Evolutionary conservation across 768 basidiomycete genomes (phyloP).

Genomic region (Lactarius akahatsu): DNA sequence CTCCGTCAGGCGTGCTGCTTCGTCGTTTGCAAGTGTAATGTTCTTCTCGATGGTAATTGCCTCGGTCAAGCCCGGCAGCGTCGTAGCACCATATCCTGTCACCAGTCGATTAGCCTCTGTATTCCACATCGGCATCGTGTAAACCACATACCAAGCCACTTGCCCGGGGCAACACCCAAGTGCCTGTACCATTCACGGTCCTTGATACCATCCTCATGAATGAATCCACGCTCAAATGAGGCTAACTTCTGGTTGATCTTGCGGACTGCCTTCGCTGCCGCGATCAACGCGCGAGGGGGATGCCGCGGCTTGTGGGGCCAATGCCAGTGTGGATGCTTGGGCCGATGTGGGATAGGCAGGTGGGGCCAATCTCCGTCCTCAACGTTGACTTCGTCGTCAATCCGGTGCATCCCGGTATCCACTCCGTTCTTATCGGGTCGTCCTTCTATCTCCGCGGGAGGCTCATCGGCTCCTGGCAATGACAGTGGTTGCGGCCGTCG

Average conservation of each 20-base stretch:
- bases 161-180: constrained; percentile 83
- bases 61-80: constrained; percentile 78
- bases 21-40: constrained; percentile 55
- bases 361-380: constrained; percentile 13
- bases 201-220: constrained; percentile 72
- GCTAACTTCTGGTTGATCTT: constrained; percentile 65
- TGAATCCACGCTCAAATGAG: constrained; percentile 77
- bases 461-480: too few species aligned
- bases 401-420: not conserved
- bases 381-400: not conserved
- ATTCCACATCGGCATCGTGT: not conserved
- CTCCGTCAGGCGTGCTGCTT: constrained; percentile 53
- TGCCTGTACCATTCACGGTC: constrained; percentile 86
- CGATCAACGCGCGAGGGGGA: constrained; percentile 45
- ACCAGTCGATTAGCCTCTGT: not conserved
- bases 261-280: constrained; percentile 57
- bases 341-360: constrained; percentile 12
- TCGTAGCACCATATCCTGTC: constrained; percentile 80
- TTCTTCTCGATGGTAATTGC: constrained; percentile 70
- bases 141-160: constrained; percentile 65
- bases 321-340: constrained; percentile 15
- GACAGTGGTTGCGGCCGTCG: too few species aligned
- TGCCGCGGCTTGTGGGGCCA: constrained; percentile 25
- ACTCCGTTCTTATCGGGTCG: not conserved
- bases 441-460: not conserved